Percentiles rank a stretch among this genome's conserved stretches.
Conservation (phyloP, 116 monocot genomes). For the Iris pallida region DNA sequence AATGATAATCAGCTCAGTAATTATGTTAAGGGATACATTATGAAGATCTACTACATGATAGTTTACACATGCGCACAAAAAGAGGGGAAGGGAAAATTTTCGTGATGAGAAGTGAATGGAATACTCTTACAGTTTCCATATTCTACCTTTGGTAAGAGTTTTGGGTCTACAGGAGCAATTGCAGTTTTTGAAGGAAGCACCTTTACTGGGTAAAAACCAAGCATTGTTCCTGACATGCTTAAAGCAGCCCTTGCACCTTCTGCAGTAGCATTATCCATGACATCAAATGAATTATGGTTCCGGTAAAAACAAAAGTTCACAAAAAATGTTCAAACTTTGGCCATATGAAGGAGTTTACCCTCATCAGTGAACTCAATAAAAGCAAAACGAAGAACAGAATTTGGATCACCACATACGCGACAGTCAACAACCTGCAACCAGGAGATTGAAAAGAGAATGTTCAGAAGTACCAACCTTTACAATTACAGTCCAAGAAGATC, state of each 20-base stretch:
- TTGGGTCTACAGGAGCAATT: slow-evolving; percentile 85
- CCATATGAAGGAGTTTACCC: slow-evolving; percentile 29
- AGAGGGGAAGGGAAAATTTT: too few relatives aligned
- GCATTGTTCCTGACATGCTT: slow-evolving; percentile 66
- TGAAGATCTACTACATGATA: neutral
- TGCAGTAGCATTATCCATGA: slow-evolving; percentile 31
- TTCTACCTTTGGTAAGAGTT: slow-evolving; percentile 74
- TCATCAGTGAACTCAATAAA: slow-evolving; percentile 90
- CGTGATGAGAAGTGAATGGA: too few relatives aligned
- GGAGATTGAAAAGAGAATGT: slow-evolving; percentile 11
- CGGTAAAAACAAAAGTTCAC: neutral
- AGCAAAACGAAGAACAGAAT: slow-evolving; percentile 88
- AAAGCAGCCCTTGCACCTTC: slow-evolving; percentile 82
- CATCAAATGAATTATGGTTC: neutral
- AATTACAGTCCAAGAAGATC: neutral
- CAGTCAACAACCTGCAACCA: slow-evolving; percentile 74
- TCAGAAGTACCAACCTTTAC: neutral
- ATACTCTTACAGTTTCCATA: neutral
- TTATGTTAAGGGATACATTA: neutral
- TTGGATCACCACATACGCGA: slow-evolving; percentile 88
- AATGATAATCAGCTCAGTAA: too few relatives aligned
- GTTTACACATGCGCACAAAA: neutral
- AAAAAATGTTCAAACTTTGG: neutral
- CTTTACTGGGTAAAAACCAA: slow-evolving; percentile 82
- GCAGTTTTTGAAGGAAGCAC: slow-evolving; percentile 98